A percentile compares a stretch with the other conserved stretches of the same genome.
Conservation (phyloP, 306 rosid genomes). For the Styphnolobium japonicum region DNA sequence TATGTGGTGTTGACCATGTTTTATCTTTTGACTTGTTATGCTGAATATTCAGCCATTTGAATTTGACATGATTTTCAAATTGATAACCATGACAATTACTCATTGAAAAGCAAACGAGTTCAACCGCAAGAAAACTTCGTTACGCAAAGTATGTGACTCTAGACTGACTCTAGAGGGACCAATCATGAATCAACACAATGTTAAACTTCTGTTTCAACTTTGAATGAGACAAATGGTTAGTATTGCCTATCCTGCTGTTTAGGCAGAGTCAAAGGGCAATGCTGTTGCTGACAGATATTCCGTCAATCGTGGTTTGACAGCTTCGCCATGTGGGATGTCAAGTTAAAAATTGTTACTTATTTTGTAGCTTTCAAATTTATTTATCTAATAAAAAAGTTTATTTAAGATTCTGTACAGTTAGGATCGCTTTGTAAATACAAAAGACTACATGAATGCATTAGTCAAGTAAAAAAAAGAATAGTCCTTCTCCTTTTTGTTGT, state of each 20-base stretch:
- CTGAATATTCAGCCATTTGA: constrained; percentile 6
- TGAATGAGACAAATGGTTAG: neutral
- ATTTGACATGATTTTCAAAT: constrained; percentile 11
- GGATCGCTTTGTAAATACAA: too few relatives aligned
- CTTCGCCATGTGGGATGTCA: too few relatives aligned
- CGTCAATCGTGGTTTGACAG: neutral
- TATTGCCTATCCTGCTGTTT: neutral
- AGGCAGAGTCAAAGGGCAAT: neutral
- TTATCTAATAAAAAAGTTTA: too few relatives aligned
- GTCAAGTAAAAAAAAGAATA: too few relatives aligned
- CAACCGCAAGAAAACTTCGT: neutral
- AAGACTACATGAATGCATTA: too few relatives aligned
- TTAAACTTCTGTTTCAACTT: neutral
- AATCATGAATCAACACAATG: neutral
- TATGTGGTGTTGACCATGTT: constrained; percentile 22
- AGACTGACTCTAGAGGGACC: neutral
- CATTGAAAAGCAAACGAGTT: neutral
- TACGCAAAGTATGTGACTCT: neutral
- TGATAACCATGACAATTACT: neutral
- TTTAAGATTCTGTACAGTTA: too few relatives aligned
- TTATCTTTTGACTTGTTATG: constrained; percentile 18
- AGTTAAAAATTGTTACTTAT: too few relatives aligned
- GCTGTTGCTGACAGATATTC: neutral
- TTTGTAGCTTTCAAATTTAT: too few relatives aligned
- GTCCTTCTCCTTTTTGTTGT: too few relatives aligned